Base-by-base conservation (phyloP, 306 rosid genomes). In the Cicer pinnatifidum region DNA sequence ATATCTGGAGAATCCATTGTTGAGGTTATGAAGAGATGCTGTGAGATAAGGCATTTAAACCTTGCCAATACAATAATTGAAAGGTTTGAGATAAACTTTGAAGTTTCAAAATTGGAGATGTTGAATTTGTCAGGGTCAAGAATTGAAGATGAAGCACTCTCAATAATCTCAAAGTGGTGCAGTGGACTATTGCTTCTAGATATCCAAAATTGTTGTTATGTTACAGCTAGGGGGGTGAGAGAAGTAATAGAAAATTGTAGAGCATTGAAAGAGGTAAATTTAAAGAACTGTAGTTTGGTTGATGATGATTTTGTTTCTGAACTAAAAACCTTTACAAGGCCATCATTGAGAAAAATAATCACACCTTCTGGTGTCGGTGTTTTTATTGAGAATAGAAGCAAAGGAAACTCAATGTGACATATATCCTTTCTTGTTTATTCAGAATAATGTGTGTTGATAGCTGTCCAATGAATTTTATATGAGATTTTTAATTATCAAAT, bases 141-240 rank as follows among this genome's bases (percentile, higher is more conserved):
- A 43, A 82, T 89, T 57, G 80, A 75, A 20, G 96, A 91, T 73
- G 84, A 75, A 69, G 74, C 78, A 51, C 85, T 93, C 52, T 79
- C 76, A 38, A 11, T 65, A 67, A 76, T 93, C 45, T 93, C 91
- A 68, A 84, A 57, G 44, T 84, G 76, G 64, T 86, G 92, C 56
- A 48, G 54, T 73, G 78, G 82, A 68, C 80, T 93, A 9, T 23
- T 68, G 56, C 44, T 62, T 69, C 20, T 93, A 75, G 77, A 85
- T 33, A 70, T 93, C 37, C 57, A 67, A 12, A 73, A 75, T 62
- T 88, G 96, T 16, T 16, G 20, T 20, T 16, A 57, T 69, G 85
- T 91, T 58, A 93, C 94, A 12, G 64, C 47, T 5, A 79, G 83
- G 19, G 97, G 98, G 45, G 87, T 84, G 79, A 84, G 69, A 80